Conservation (phyloP, 2,329 filamentous ascomycete genomes). For the Sporothrix humicola region DNA sequence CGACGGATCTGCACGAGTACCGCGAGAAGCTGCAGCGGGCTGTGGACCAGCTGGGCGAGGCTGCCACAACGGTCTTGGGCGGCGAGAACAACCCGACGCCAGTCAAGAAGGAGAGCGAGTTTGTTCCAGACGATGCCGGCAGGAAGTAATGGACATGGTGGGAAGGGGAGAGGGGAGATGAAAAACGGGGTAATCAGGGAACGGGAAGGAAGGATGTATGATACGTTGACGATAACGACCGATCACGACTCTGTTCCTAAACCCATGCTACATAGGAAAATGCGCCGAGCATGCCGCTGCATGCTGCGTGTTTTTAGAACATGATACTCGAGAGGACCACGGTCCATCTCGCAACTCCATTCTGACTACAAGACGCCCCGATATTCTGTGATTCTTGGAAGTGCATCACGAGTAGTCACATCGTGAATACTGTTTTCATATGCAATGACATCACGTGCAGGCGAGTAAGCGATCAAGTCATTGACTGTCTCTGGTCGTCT, state of each 20-base stretch:
- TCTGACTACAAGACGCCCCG: neutral
- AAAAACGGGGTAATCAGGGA: neutral
- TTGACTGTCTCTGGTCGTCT: neutral
- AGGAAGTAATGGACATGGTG: neutral
- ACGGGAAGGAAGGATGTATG: conserved; percentile 10
- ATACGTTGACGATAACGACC: conserved; percentile 29
- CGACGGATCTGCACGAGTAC: conserved; percentile 35
- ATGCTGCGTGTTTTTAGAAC: neutral
- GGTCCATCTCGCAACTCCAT: conserved; percentile 23
- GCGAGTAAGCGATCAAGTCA: neutral
- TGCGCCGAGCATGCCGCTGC: neutral
- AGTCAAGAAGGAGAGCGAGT: neutral
- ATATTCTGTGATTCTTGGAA: neutral
- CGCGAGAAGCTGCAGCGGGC: conserved; percentile 35
- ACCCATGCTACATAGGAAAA: neutral
- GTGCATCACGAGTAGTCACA: neutral
- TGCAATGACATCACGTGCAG: neutral
- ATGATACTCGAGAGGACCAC: conserved; percentile 1
- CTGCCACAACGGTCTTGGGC: neutral
- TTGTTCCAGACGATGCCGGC: conserved; percentile 3
- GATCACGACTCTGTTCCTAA: conserved; percentile 30
- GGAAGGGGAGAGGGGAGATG: no score
- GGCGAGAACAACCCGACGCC: neutral
- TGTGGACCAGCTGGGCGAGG: conserved; percentile 28
- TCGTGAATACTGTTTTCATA: neutral